Percentiles rank a stretch among this genome's conserved stretches.
Evolutionary conservation across 2,329 filamentous ascomycete species (phyloP).

Genomic region (Cladophialophora immunda): DNA sequence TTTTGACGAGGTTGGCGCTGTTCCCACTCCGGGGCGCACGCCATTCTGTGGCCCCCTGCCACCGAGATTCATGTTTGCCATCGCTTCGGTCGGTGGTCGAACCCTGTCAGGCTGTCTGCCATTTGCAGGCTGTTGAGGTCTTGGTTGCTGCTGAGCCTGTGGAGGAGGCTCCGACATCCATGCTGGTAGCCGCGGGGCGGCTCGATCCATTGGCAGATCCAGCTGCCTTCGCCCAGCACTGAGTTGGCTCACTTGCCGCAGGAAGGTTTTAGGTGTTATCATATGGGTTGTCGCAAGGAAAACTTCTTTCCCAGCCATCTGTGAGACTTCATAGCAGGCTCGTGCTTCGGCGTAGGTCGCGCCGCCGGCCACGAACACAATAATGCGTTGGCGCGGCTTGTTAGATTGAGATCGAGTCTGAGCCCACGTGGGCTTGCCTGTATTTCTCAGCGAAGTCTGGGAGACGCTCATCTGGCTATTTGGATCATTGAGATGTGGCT

Average conservation of each 20-base stretch:
- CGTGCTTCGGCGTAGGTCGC: slow-evolving; percentile 92
- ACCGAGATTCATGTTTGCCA: slow-evolving; percentile 39
- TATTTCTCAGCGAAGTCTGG: slow-evolving; percentile 82
- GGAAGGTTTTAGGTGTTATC: slow-evolving; percentile 82
- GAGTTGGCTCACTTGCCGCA: slow-evolving; percentile 83
- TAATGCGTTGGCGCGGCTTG: slow-evolving; percentile 87
- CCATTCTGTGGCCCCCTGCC: slow-evolving; percentile 42
- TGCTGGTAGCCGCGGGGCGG: slow-evolving; percentile 80
- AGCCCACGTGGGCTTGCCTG: slow-evolving; percentile 90
- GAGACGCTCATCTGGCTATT: slow-evolving; percentile 60
- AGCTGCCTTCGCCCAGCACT: slow-evolving; percentile 77
- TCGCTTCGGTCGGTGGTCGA: slow-evolving; percentile 36
- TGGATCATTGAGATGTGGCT: slow-evolving; percentile 67
- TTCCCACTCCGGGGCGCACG: slow-evolving; percentile 38
- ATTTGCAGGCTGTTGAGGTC: slow-evolving; percentile 34
- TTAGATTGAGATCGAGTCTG: slow-evolving; percentile 75
- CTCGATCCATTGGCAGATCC: slow-evolving; percentile 81
- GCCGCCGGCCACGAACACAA: slow-evolving; percentile 94
- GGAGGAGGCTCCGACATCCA: slow-evolving; percentile 74
- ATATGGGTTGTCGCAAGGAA: slow-evolving; percentile 91
- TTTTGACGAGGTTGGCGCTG: slow-evolving; percentile 3
- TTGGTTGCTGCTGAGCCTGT: slow-evolving; percentile 38
- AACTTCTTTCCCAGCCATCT: slow-evolving; percentile 78
- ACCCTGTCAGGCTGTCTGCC: slow-evolving; percentile 23
- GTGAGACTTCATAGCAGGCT: slow-evolving; percentile 85